phyloP scores from a whole-genome alignment of 768 basidiomycete species.

The Phylloporus sp. region DNA sequence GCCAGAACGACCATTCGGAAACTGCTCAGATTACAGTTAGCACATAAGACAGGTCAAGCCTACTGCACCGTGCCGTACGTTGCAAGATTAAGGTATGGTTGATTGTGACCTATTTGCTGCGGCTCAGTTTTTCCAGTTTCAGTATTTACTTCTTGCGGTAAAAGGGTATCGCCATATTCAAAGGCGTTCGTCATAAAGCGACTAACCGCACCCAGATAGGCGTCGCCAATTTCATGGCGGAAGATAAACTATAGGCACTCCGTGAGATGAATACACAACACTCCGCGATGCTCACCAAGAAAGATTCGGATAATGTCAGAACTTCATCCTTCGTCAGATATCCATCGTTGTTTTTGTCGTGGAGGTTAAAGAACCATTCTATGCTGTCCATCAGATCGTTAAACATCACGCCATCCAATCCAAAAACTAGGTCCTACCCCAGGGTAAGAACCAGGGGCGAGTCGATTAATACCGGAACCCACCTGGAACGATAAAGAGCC shows the following conservation, averaged over 20 bases:
- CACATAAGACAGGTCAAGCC: conserved; percentile 4
- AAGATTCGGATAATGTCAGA: conserved; percentile 87
- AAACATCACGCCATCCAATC: conserved; percentile 88
- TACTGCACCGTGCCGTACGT: conserved; percentile 45
- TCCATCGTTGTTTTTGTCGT: conserved; percentile 96
- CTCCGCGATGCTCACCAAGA: conserved; percentile 52
- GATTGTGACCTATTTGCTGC: conserved; percentile 60
- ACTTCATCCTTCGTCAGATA: conserved; percentile 95
- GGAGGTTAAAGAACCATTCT: conserved; percentile 96
- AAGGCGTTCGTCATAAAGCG: conserved; percentile 98
- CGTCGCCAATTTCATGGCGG: conserved; percentile 93
- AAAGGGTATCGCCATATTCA: conserved; percentile 94
- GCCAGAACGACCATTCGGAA: conserved; percentile 99
- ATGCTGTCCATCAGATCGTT: conserved; percentile 98
- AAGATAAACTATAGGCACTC: conserved; percentile 80
- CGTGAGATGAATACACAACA: not conserved
- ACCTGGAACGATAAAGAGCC: conserved; percentile 91
- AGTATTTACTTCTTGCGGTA: conserved; percentile 40
- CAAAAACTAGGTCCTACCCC: conserved; percentile 77
- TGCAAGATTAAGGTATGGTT: conserved; percentile 88
- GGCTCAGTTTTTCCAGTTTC: conserved; percentile 38
- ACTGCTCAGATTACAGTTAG: conserved; percentile 34
- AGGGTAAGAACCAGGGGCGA: conserved; percentile 1
- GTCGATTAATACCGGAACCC: conserved; percentile 11
- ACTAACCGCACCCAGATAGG: conserved; percentile 92